Conservation (phyloP, 768 basidiomycete species). For the Suillus hirtellus region DNA sequence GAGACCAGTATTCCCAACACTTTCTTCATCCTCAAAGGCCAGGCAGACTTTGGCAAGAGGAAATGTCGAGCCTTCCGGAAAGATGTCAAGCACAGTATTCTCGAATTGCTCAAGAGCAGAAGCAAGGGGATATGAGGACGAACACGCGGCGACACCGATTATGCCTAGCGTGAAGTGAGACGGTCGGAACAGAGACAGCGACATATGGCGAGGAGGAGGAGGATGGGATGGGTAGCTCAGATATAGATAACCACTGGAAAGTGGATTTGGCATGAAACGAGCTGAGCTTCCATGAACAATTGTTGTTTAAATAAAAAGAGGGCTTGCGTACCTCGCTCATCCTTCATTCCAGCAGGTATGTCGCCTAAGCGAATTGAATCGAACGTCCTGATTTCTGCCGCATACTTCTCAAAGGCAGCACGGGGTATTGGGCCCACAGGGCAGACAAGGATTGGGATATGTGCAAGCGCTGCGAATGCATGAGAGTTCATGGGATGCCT, state of each 20-base stretch:
- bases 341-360: constrained; percentile 76
- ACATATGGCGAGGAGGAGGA: constrained; percentile 62
- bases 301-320: constrained; percentile 5
- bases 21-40: constrained; percentile 74
- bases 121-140: constrained; percentile 51
- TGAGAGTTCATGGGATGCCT: constrained; percentile 58
- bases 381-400: constrained; percentile 70
- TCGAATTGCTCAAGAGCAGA: constrained; percentile 68
- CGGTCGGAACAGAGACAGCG: constrained; percentile 71
- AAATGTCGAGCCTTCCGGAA: constrained; percentile 64
- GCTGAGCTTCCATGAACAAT: constrained; percentile 40
- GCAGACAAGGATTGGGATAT: constrained; percentile 80
- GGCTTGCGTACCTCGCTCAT: constrained; percentile 62
- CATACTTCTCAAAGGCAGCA: constrained; percentile 72
- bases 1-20: constrained; percentile 52
- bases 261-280: constrained; percentile 78
- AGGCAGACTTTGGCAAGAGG: constrained; percentile 83
- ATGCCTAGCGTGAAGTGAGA: constrained; percentile 87
- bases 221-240: constrained; percentile 78
- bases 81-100: constrained; percentile 60
- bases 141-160: constrained; percentile 80
- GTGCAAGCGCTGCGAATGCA: constrained; percentile 81
- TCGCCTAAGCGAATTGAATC: constrained; percentile 76
- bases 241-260: constrained; percentile 80
- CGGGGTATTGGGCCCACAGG: constrained; percentile 79